phyloP scores from a whole-genome alignment of 306 rosid genomes.

The Cicer cuneatum region DNA sequence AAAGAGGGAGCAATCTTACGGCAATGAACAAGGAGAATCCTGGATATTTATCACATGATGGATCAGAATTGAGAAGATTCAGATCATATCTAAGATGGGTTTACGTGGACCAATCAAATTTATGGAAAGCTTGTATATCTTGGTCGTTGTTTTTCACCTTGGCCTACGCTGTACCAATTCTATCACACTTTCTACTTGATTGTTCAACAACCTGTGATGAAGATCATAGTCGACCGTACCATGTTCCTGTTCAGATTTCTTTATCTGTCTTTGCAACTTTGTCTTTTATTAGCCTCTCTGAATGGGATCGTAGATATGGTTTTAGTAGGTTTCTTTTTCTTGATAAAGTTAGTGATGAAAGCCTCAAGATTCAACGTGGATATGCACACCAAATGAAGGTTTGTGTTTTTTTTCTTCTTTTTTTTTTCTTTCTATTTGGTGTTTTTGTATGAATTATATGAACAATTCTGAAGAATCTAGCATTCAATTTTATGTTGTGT shows the following conservation, averaged over 20 bases:
- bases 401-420: background rate
- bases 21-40: slow-evolving; percentile 2
- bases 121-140: slow-evolving; percentile 54
- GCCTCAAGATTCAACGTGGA: slow-evolving; percentile 62
- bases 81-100: slow-evolving; percentile 65
- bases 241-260: slow-evolving; percentile 66
- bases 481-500: background rate
- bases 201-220: slow-evolving; percentile 70
- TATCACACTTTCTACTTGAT: slow-evolving; percentile 65
- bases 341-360: slow-evolving; percentile 63
- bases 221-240: slow-evolving; percentile 77
- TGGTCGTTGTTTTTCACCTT: slow-evolving; percentile 71
- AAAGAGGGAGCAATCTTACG: slow-evolving; percentile 31
- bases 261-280: slow-evolving; percentile 61
- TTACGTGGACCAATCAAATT: slow-evolving; percentile 71
- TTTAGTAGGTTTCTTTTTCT: slow-evolving; percentile 72
- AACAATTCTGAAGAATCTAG: no score
- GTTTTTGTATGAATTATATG: background rate
- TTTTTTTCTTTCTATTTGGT: background rate
- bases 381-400: slow-evolving; percentile 73
- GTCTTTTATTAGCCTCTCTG: slow-evolving; percentile 65
- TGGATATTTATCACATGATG: slow-evolving; percentile 41
- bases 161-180: slow-evolving; percentile 63
- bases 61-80: slow-evolving; percentile 55
- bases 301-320: slow-evolving; percentile 68